Evolutionary conservation across 345 rosid genomes (phyloP), one percentile per base, ranked within the genome.

Genomic region (Firmiana major): DNA sequence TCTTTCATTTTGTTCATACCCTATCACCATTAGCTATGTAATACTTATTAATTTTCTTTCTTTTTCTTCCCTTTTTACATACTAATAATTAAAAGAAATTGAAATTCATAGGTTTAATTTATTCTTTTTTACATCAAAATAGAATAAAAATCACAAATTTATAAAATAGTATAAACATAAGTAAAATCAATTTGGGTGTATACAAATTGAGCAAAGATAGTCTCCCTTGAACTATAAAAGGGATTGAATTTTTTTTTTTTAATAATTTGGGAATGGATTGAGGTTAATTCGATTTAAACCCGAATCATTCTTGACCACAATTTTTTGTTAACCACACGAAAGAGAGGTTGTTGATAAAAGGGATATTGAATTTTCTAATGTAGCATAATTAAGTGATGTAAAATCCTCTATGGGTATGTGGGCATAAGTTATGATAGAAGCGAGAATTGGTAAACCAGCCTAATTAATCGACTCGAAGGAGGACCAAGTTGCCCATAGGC

Each of bases 1-100:
- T 26, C 22, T 26, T 75, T 62, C 16, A 8, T 74, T 62, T 34
- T 43, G 12, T 75, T 75, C 75, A 71, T 71, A 51, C 59, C 38
- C 60, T 15, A 55, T 55, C 19, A 6, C 45, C 2, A 46, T 46
- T 46, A 6, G 49, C 49, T 45, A 45, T 10, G 3, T 45, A 45
- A 5, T 38, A 38, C 4, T 38, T 3, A 38, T 38, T 38, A 38
- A 38, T 38, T 38, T 38, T 38, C 5, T 38, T 38, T 38, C 40
- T 38, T 38, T 5, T 49, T 16, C 17, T 49, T 49, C 15, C 4
- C 16, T 49, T 15, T 49, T 16, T 13, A 15, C 34, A 16, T 15
- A 49, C 19, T 16, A 16, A 38, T 38, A 15, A 49, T 49, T 49
- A 49, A 49, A 15, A 49, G 54, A 49, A 15, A 49, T 49, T 49